Base-by-base conservation (phyloP, 345 rosid species). In the Rhizophora mangle region DNA sequence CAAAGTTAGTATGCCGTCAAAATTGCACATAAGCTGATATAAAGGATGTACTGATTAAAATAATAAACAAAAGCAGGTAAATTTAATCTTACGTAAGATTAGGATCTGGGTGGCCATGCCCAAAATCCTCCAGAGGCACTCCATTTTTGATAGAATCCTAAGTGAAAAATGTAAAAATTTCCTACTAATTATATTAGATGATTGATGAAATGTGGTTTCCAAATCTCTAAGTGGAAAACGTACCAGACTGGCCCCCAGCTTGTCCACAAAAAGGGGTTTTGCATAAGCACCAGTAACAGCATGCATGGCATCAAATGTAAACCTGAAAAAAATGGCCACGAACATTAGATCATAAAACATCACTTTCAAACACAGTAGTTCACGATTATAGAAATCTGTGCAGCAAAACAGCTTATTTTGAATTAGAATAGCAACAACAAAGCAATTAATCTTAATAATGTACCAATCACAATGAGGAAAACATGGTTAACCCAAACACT, bases 241-340 rank as follows among this genome's bases (percentile, higher is more conserved):
- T 86, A 95, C 99, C 75, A 9, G 82, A 72, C 75, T 78, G 64
- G 93, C 94, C 62, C 93, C 96, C 70, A 95, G 84, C 81, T 84
- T 90, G 78, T 90, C 96, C 65, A 95, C 92, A 68, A 95, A 90
- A 52, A 95, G 15, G 62, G 96, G 99, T 78, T 88, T 95, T 30
- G 97, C 99, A 85, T 95, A 92, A 63, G 99, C 96, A 79, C 97
- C 97, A 52, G 96, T 85, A 72, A 95, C 96, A 66, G 99, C 99
- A 82, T 92, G 96, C 96, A 95, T 95, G 76, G 97, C 97, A 79
- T 92, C 99, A 80, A 87, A 92, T 70, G 67, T 81, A 74, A 90
- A 95, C 86, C 96, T 92, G 70, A 69, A 72, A 74, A 61, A 70
- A 26, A 75, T 6, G 66, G 27, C 34, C 15, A 11, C 3, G 49